Conservation (phyloP, 352 stramenopile genomes). For the Phytopythium mirpurense region DNA sequence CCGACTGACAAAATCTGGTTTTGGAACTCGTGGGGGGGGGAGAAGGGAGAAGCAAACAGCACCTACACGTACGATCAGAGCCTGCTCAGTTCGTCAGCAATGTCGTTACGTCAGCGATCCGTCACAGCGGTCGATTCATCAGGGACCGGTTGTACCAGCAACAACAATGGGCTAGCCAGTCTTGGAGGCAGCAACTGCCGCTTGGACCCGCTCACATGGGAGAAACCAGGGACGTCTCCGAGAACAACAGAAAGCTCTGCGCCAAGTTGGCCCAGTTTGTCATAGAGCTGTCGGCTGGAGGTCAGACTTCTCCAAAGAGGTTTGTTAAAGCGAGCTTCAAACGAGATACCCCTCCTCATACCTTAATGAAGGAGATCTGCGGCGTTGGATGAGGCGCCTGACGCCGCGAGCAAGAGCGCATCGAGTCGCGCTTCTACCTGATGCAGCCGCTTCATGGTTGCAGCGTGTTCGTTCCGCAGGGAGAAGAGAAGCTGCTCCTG, state of each 20-base stretch:
- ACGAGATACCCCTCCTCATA: no score
- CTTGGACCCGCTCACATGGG: constrained; percentile 1
- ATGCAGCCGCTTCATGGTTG: constrained; percentile 33
- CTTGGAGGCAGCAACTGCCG: not conserved
- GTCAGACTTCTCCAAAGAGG: not conserved
- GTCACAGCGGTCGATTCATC: constrained; percentile 9
- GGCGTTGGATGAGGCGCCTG: not conserved
- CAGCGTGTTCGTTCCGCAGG: constrained; percentile 35
- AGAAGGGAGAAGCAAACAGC: constrained; percentile 30
- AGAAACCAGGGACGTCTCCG: not conserved
- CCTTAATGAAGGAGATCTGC: not conserved
- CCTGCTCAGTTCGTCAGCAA: constrained; percentile 50
- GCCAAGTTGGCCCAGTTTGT: not conserved
- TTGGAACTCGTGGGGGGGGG: no score
- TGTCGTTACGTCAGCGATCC: constrained; percentile 40
- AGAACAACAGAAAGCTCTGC: constrained; percentile 9
- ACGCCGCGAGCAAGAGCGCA: constrained; percentile 8
- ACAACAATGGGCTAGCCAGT: not conserved
- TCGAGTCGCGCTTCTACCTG: constrained; percentile 42
- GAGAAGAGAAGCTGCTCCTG: constrained; percentile 39
- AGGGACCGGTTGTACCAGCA: constrained; percentile 3
- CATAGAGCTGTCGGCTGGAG: not conserved
- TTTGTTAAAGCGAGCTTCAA: not conserved
- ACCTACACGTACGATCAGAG: constrained; percentile 42
- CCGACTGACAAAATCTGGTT: no score